Conservation (phyloP, 192 early-diverging fungal genomes). For the Backusella australiensis region DNA sequence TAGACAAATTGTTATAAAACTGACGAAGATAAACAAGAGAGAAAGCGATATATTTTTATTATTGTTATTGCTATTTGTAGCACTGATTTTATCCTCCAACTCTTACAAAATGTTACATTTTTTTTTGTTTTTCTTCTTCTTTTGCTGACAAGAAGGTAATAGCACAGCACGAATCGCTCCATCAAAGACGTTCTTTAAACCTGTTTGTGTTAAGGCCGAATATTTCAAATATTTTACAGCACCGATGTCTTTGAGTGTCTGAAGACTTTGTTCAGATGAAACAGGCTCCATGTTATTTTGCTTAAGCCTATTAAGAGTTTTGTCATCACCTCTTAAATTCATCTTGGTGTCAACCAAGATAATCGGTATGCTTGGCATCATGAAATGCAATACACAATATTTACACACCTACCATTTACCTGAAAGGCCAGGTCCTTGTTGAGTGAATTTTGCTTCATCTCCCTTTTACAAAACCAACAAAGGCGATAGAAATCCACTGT, state of each 20-base stretch:
- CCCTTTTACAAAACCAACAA: too few species aligned
- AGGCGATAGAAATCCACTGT: too few species aligned
- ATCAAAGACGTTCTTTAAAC: conserved; percentile 93
- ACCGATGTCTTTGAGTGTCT: conserved; percentile 72
- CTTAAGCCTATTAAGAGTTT: conserved; percentile 77
- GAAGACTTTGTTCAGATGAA: conserved; percentile 70
- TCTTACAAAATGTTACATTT: conserved; percentile 65
- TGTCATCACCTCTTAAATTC: conserved; percentile 82
- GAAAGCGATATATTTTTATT: not conserved
- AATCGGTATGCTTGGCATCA: conserved; percentile 65
- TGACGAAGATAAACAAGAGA: not conserved
- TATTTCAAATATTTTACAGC: conserved; percentile 88
- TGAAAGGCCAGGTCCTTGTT: too few species aligned
- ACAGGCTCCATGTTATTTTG: conserved; percentile 79
- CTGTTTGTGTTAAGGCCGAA: conserved; percentile 89
- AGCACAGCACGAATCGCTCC: conserved; percentile 90
- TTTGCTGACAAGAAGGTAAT: conserved; percentile 47
- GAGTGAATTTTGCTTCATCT: too few species aligned
- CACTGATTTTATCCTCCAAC: not conserved
- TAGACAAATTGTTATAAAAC: not conserved
- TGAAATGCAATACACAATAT: too few species aligned
- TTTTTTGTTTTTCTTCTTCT: conserved; percentile 56
- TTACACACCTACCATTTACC: too few species aligned
- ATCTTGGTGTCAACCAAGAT: conserved; percentile 91
- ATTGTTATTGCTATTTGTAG: not conserved